Evolutionary conservation across 2,329 filamentous ascomycete species (phyloP).

Genomic region (Remersonia thermophila): DNA sequence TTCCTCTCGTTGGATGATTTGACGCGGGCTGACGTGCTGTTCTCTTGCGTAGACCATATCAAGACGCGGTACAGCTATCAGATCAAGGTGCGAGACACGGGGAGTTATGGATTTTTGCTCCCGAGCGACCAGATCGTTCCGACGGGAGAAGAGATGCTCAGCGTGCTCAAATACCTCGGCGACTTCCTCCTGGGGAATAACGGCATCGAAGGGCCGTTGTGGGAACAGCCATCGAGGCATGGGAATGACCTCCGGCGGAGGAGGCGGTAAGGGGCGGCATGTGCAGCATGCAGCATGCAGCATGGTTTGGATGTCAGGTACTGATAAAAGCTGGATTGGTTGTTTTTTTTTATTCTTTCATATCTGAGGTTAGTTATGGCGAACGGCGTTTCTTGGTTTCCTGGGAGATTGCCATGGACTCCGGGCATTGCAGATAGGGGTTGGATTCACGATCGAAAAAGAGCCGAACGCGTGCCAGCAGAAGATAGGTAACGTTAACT

Average conservation of each 20-base stretch:
- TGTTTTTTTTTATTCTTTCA: too few relatives aligned
- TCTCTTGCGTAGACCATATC: constrained; percentile 48
- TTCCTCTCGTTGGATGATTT: background rate
- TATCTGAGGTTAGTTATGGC: too few relatives aligned
- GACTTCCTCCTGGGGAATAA: constrained; percentile 64
- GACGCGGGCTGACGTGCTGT: too few relatives aligned
- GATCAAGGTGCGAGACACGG: constrained; percentile 85
- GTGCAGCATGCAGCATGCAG: background rate
- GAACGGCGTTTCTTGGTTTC: background rate
- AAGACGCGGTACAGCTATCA: constrained; percentile 78
- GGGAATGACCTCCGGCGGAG: constrained; percentile 14
- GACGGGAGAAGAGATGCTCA: constrained; percentile 76
- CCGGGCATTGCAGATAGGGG: too few relatives aligned
- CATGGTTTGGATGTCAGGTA: too few relatives aligned
- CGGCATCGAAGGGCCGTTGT: constrained; percentile 39
- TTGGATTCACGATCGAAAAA: too few relatives aligned
- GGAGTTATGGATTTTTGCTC: constrained; percentile 85
- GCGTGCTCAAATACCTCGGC: constrained; percentile 72
- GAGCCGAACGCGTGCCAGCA: too few relatives aligned
- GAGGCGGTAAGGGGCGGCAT: constrained; percentile 5
- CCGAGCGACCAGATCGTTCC: constrained; percentile 80
- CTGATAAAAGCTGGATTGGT: background rate
- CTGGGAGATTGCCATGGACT: too few relatives aligned
- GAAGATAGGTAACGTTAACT: too few relatives aligned
- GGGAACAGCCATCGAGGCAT: constrained; percentile 3